A percentile compares a stretch with the other conserved stretches of the same genome.
These are phyloP conservation scores for Allium sativum DNA, from an alignment of 106 monocot species.

Conservation along the genomic window DNA sequence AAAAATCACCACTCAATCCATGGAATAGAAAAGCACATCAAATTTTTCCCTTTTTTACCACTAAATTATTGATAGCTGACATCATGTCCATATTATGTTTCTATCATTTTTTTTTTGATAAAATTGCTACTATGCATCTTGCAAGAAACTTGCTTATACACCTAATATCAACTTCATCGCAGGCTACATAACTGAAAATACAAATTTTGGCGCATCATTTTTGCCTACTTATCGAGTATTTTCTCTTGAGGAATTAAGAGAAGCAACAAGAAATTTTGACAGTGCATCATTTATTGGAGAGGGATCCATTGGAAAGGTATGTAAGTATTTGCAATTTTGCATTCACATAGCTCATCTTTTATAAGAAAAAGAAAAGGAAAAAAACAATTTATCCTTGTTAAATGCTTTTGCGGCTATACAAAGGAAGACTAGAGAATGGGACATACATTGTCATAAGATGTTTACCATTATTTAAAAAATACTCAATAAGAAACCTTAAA, in stretches of 20 bases:
- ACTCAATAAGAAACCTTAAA: constrained; percentile 81
- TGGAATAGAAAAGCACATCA: too few relatives aligned
- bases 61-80: too few relatives aligned
- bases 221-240: constrained; percentile 61
- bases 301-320: constrained; percentile 78
- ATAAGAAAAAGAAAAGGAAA: not conserved
- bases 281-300: constrained; percentile 59
- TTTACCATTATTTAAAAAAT: constrained; percentile 62
- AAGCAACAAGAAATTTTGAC: constrained; percentile 75
- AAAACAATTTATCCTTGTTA: not conserved
- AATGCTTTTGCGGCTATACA: constrained; percentile 66
- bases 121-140: too few relatives aligned
- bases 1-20: too few relatives aligned
- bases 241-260: constrained; percentile 69
- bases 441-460: constrained; percentile 73
- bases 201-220: constrained; percentile 62
- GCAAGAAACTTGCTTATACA: too few relatives aligned
- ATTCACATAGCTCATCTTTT: not conserved
- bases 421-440: constrained; percentile 88
- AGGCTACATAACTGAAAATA: constrained; percentile 74
- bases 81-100: too few relatives aligned
- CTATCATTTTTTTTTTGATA: too few relatives aligned
- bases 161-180: constrained; percentile 7
- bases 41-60: too few relatives aligned
- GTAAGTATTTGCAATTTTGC: not conserved